These are phyloP conservation scores for Chrysosporium queenslandicum DNA, from an alignment of 2,329 filamentous ascomycete genomes.

Conservation along the genomic window DNA sequence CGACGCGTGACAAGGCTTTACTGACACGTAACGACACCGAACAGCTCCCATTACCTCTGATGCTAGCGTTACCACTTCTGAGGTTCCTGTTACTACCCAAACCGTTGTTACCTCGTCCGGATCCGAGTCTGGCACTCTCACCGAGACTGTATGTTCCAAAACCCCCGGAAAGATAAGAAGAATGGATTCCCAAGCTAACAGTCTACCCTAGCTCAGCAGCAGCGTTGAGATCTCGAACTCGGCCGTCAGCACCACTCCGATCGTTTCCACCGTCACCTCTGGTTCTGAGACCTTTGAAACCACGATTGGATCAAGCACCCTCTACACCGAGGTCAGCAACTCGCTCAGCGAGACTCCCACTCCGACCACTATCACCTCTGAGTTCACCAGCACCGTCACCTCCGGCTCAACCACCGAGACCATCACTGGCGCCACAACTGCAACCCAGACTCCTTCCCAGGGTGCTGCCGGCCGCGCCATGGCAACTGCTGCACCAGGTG, in stretches of 20 bases:
- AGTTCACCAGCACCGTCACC: slow-evolving; percentile 20
- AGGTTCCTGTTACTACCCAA: neutral
- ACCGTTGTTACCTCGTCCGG: neutral
- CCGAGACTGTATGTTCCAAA: slow-evolving; percentile 8
- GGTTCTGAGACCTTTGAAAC: slow-evolving; percentile 13
- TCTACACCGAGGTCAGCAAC: slow-evolving; percentile 15
- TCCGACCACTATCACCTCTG: slow-evolving; percentile 15
- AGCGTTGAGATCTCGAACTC: slow-evolving; percentile 2
- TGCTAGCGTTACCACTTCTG: slow-evolving; percentile 11
- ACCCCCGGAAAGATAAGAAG: neutral
- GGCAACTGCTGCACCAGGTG: slow-evolving; percentile 10
- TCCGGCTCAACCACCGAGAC: slow-evolving; percentile 22
- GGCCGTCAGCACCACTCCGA: slow-evolving; percentile 10
- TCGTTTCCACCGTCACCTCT: slow-evolving; percentile 13
- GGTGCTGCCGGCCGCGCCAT: slow-evolving; percentile 8
- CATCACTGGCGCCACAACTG: slow-evolving; percentile 21
- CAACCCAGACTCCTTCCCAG: neutral
- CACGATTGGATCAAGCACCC: slow-evolving; percentile 22
- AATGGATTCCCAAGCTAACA: neutral
- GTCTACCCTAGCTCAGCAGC: slow-evolving; percentile 3
- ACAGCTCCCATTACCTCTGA: slow-evolving; percentile 1
- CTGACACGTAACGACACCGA: too few relatives aligned
- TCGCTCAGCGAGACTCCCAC: slow-evolving; percentile 12
- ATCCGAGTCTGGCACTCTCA: slow-evolving; percentile 1
- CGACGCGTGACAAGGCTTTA: too few relatives aligned